Percentiles rank a stretch among this genome's conserved stretches.
Evolutionary conservation across 2,329 filamentous ascomycete genomes (phyloP).

Genomic region (Beauveria brongniartii): DNA sequence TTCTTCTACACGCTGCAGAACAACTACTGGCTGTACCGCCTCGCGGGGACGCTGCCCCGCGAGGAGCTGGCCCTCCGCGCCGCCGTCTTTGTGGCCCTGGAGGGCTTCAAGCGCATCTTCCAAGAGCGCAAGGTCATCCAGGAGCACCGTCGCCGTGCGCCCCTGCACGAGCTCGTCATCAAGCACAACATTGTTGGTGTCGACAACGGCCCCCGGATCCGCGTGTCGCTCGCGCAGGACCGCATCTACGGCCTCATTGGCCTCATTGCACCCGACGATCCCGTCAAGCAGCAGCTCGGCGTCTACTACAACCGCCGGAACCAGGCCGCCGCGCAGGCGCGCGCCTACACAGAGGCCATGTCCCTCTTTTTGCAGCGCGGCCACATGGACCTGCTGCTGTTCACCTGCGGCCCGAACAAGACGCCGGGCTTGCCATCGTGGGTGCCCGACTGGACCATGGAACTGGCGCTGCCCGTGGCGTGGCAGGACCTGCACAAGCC

Average conservation of each 20-base stretch:
- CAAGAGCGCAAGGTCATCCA: constrained; percentile 25
- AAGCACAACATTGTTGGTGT: constrained; percentile 22
- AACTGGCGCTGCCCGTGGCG: constrained; percentile 18
- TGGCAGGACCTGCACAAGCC: constrained; percentile 19
- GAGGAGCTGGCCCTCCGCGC: constrained; percentile 14
- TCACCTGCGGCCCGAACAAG: constrained; percentile 20
- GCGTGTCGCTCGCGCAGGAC: constrained; percentile 21
- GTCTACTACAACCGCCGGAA: constrained; percentile 14
- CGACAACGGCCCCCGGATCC: constrained; percentile 14
- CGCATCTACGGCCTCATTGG: constrained; percentile 26
- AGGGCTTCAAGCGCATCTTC: constrained; percentile 18
- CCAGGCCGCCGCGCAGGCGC: not conserved
- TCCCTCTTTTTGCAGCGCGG: constrained; percentile 17
- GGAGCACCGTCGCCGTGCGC: constrained; percentile 6
- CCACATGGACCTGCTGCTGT: constrained; percentile 21
- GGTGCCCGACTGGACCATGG: constrained; percentile 27
- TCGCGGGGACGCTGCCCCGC: constrained; percentile 9
- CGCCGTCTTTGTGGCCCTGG: constrained; percentile 17
- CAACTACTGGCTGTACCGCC: constrained; percentile 19
- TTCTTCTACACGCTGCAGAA: constrained; percentile 25
- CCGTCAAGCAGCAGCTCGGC: constrained; percentile 8
- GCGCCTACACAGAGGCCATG: constrained; percentile 16
- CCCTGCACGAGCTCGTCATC: constrained; percentile 21
- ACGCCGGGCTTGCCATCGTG: constrained; percentile 22
- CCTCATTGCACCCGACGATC: constrained; percentile 18